Percentiles rank a stretch among this genome's conserved stretches.
These are phyloP conservation scores for Spathaspora girioi DNA, from an alignment of 805 yeast species.

Conservation along the genomic window DNA sequence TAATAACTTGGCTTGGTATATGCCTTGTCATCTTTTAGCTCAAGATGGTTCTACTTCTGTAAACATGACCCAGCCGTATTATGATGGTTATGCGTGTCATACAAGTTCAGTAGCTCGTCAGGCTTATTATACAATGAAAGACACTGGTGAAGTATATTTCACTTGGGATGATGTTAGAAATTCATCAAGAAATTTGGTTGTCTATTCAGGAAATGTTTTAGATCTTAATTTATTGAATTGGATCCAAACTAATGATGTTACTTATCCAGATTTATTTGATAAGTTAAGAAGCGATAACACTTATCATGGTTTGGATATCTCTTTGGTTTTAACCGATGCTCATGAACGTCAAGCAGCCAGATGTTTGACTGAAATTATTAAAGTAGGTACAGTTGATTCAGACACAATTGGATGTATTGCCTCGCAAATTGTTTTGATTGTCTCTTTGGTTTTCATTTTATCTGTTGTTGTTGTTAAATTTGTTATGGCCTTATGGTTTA, in stretches of 20 bases:
- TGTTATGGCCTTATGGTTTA: slow-evolving; percentile 81
- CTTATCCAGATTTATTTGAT: slow-evolving; percentile 71
- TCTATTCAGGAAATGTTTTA: slow-evolving; percentile 84
- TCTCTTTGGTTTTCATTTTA: slow-evolving; percentile 80
- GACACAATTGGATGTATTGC: slow-evolving; percentile 94
- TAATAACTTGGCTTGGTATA: slow-evolving; percentile 84
- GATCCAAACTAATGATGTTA: slow-evolving; percentile 65
- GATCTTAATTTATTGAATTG: slow-evolving; percentile 76
- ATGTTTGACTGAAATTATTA: slow-evolving; percentile 80
- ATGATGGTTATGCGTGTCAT: slow-evolving; percentile 90
- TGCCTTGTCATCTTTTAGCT: slow-evolving; percentile 77
- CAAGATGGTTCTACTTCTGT: slow-evolving; percentile 72
- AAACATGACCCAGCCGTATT: slow-evolving; percentile 59
- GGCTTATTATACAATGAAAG: slow-evolving; percentile 57
- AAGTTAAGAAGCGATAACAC: slow-evolving; percentile 50
- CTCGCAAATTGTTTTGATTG: slow-evolving; percentile 74
- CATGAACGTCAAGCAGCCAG: slow-evolving; percentile 70
- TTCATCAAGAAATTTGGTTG: slow-evolving; percentile 71
- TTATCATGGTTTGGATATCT: slow-evolving; percentile 77
- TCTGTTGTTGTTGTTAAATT: slow-evolving; percentile 78
- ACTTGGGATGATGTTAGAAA: slow-evolving; percentile 85
- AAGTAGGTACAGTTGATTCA: slow-evolving; percentile 86
- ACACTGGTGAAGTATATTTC: slow-evolving; percentile 74
- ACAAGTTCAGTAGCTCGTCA: slow-evolving; percentile 67
- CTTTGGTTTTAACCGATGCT: slow-evolving; percentile 62